Percentiles rank a stretch among this genome's conserved stretches.
phyloP scores from a whole-genome alignment of 768 basidiomycete genomes.

The Termitomyces sp. region DNA sequence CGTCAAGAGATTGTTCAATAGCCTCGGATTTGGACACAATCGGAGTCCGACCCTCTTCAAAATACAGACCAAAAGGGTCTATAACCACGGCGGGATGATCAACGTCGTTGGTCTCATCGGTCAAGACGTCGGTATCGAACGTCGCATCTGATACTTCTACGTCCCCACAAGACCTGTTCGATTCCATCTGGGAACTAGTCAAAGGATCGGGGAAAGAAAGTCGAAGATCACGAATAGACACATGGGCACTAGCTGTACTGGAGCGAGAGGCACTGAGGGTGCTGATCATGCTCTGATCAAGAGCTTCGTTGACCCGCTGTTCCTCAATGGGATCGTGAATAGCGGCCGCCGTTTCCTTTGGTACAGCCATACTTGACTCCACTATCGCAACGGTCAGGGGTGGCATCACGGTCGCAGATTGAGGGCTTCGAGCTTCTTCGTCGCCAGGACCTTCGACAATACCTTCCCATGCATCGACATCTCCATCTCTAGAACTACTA shows the following conservation, averaged over 20 bases:
- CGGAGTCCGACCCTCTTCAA: slow-evolving; percentile 30
- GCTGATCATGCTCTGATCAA: slow-evolving; percentile 81
- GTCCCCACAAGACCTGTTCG: slow-evolving; percentile 55
- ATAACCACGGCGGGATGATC: slow-evolving; percentile 11
- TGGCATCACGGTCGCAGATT: slow-evolving; percentile 27
- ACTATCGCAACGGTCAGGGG: slow-evolving; percentile 24
- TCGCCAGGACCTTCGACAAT: slow-evolving; percentile 60
- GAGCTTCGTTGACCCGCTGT: slow-evolving; percentile 62
- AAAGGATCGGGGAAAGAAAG: slow-evolving; percentile 83
- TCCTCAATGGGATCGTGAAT: slow-evolving; percentile 54
- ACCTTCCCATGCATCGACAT: slow-evolving; percentile 77
- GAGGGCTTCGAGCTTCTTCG: slow-evolving; percentile 28
- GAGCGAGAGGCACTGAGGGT: slow-evolving; percentile 73
- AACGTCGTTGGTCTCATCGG: slow-evolving; percentile 17
- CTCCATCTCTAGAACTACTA: slow-evolving; percentile 62
- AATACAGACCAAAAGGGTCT: slow-evolving; percentile 11
- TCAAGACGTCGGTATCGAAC: slow-evolving; percentile 19
- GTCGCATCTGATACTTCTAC: slow-evolving; percentile 33
- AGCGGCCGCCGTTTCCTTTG: slow-evolving; percentile 18
- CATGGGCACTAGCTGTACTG: slow-evolving; percentile 51
- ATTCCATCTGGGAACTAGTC: slow-evolving; percentile 62
- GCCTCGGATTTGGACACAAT: slow-evolving; percentile 30
- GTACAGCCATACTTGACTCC: slow-evolving; percentile 26
- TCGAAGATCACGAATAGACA: slow-evolving; percentile 67
- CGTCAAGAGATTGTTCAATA: slow-evolving; percentile 20